Conservation (phyloP, 2,329 filamentous ascomycete species). For the Gremmenia infestans region DNA sequence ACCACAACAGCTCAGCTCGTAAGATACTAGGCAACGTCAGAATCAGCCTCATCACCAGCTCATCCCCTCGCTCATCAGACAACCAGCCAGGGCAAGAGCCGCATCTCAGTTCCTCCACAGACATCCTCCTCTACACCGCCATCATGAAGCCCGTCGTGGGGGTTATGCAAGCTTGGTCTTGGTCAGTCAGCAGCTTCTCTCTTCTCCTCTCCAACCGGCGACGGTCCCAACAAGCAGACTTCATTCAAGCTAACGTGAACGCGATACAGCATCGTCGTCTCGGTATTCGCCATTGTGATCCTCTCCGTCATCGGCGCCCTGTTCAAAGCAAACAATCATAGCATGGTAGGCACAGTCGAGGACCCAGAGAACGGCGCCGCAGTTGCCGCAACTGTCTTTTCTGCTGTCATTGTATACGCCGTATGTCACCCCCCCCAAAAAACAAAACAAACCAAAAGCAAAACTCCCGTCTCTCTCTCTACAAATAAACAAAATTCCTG, state of each 20-base stretch:
- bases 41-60: slow-evolving; percentile 3
- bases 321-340: slow-evolving; percentile 76
- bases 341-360: slow-evolving; percentile 71
- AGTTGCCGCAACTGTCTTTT: slow-evolving; percentile 81
- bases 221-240: neutral
- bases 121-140: slow-evolving; percentile 2
- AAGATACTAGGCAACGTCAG: neutral
- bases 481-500: too few species aligned
- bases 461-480: neutral
- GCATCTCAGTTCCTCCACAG: neutral
- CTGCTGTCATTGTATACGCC: slow-evolving; percentile 80
- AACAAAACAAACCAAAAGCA: too few species aligned
- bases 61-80: neutral
- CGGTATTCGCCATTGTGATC: slow-evolving; percentile 60
- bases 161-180: slow-evolving; percentile 90
- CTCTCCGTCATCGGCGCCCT: slow-evolving; percentile 62
- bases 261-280: slow-evolving; percentile 65
- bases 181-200: slow-evolving; percentile 62
- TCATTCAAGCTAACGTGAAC: slow-evolving; percentile 1
- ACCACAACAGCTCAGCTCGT: neutral
- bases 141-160: slow-evolving; percentile 91
- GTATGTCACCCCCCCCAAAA: slow-evolving; percentile 50
- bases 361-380: slow-evolving; percentile 66
- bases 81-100: neutral
- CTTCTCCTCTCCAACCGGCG: neutral